phyloP scores from a whole-genome alignment of 257 asterid genomes.

The Ilex aquifolium region DNA sequence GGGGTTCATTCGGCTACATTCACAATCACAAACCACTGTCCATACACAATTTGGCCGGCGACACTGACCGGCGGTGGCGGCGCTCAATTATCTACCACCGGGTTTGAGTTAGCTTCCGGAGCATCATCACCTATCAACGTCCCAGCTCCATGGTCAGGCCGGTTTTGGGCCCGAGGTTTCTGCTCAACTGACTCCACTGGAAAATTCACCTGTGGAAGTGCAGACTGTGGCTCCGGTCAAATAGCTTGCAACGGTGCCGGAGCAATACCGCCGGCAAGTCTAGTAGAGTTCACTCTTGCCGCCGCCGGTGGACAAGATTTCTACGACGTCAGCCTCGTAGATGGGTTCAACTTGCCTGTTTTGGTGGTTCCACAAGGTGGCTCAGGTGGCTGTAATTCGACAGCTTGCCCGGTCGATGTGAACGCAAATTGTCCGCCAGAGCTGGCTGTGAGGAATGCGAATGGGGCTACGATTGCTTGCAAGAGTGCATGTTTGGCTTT shows the following conservation, averaged over 20 bases:
- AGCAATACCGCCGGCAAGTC: neutral
- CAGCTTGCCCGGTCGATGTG: neutral
- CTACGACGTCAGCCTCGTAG: neutral
- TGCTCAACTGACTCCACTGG: neutral
- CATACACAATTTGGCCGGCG: neutral
- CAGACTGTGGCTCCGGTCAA: neutral
- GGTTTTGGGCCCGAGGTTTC: neutral
- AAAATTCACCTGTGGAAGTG: neutral
- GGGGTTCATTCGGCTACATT: neutral
- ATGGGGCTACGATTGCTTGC: neutral
- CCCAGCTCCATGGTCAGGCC: neutral
- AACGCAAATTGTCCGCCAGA: neutral
- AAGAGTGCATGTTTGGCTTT: neutral
- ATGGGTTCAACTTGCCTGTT: constrained; percentile 1
- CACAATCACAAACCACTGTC: constrained; percentile 2
- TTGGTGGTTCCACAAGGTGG: neutral
- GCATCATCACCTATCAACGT: neutral
- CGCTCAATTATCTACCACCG: neutral
- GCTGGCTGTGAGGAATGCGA: neutral
- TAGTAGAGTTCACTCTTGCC: neutral
- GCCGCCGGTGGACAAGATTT: neutral
- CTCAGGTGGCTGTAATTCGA: neutral
- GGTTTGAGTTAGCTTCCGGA: neutral
- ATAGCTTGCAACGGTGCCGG: neutral
- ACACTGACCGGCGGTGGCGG: neutral